These are phyloP conservation scores for Podaxis sp. DNA, from an alignment of 768 basidiomycete species.

Conservation along the genomic window DNA sequence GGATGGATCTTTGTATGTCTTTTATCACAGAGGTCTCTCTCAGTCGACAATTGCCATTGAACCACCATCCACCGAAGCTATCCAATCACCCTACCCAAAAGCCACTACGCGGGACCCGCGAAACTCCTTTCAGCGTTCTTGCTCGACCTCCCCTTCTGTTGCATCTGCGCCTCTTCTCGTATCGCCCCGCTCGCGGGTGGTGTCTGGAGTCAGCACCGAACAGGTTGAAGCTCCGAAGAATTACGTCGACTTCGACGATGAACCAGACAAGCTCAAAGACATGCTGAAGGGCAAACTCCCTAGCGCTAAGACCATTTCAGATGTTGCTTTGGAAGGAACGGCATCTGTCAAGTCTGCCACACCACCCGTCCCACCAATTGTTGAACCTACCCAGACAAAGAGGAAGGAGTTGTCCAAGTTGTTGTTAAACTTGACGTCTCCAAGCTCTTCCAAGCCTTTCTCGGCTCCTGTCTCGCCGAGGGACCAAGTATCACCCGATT, in stretches of 20 bases:
- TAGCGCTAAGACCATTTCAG: constrained; percentile 33
- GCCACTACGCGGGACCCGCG: constrained; percentile 19
- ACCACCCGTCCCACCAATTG: constrained; percentile 25
- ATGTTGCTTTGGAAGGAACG: constrained; percentile 22
- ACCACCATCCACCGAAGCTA: constrained; percentile 16
- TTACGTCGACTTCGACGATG: constrained; percentile 80
- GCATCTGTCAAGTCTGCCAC: constrained; percentile 20
- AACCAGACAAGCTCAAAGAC: constrained; percentile 72
- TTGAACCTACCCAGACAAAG: constrained; percentile 24
- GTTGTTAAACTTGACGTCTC: constrained; percentile 43
- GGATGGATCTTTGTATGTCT: constrained; percentile 44
- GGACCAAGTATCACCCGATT: constrained; percentile 23
- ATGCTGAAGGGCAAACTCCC: constrained; percentile 57
- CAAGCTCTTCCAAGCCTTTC: constrained; percentile 35
- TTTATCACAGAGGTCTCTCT: constrained; percentile 23
- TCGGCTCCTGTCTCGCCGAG: constrained; percentile 39
- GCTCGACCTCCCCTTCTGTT: constrained; percentile 35
- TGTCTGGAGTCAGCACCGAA: constrained; percentile 70
- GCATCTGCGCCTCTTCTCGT: constrained; percentile 48
- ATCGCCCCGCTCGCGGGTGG: constrained; percentile 57
- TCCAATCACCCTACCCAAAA: constrained; percentile 21
- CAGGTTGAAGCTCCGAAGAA: constrained; percentile 76
- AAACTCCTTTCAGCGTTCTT: constrained; percentile 28
- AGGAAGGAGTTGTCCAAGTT: constrained; percentile 39
- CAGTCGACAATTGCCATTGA: constrained; percentile 14